A percentile compares a stretch with the other conserved stretches of the same genome.
phyloP scores from a whole-genome alignment of 371 early-diverging fungal genomes.

The Apophysomyces ossiformis region DNA sequence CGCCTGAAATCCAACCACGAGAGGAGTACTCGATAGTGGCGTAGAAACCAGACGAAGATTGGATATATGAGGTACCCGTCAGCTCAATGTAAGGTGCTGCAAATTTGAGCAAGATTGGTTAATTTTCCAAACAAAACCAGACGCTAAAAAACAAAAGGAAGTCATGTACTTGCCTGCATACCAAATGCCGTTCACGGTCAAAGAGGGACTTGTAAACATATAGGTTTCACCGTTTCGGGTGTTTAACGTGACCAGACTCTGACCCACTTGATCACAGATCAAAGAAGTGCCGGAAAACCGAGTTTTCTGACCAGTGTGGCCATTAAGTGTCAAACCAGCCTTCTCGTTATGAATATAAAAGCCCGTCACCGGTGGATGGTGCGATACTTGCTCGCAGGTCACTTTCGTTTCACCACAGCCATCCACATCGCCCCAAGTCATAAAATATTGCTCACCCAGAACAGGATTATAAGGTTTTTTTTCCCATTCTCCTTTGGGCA shows the following conservation, averaged over 20 bases:
- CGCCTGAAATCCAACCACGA: constrained; percentile 81
- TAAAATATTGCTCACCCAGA: constrained; percentile 79
- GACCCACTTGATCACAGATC: constrained; percentile 53
- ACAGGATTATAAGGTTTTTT: constrained; percentile 89
- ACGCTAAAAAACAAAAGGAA: neutral
- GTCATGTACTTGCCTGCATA: constrained; percentile 42
- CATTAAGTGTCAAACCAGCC: constrained; percentile 68
- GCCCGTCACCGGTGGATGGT: constrained; percentile 79
- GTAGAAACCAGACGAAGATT: constrained; percentile 67
- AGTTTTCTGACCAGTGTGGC: constrained; percentile 68
- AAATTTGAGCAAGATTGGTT: no score
- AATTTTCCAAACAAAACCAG: neutral
- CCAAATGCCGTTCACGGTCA: constrained; percentile 57
- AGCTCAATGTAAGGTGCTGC: constrained; percentile 74
- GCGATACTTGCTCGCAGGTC: constrained; percentile 74
- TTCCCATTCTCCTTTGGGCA: constrained; percentile 64
- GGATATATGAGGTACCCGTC: constrained; percentile 69
- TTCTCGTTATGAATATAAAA: constrained; percentile 70
- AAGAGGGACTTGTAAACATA: constrained; percentile 43
- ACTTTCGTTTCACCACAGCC: constrained; percentile 64
- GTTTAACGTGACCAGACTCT: constrained; percentile 35
- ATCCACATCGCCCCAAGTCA: constrained; percentile 73
- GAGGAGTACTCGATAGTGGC: constrained; percentile 74
- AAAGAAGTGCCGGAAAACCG: constrained; percentile 48
- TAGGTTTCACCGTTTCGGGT: constrained; percentile 40